Conservation (phyloP, 345 rosid genomes). For the Citrus hindsii region DNA sequence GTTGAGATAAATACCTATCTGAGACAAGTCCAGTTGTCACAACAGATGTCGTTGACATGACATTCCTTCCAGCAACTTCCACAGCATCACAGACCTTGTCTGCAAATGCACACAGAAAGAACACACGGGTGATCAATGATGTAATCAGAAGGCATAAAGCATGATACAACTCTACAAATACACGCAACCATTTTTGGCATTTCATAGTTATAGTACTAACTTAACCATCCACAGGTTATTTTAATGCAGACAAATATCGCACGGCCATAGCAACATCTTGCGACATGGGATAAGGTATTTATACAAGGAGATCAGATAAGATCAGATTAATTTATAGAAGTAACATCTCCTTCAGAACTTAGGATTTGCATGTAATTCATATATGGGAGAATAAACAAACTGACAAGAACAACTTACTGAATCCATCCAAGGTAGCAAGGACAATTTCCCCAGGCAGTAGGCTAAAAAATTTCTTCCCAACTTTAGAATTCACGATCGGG, state of each 20-base stretch:
- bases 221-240: too few relatives aligned
- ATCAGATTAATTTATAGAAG: not conserved
- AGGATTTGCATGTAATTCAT: not conserved
- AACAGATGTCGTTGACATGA: conserved; percentile 78
- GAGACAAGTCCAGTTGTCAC: conserved; percentile 87
- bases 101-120: conserved; percentile 17
- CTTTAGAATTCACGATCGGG: conserved; percentile 77
- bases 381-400: not conserved
- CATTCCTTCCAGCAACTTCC: conserved; percentile 90
- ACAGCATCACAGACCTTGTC: conserved; percentile 87
- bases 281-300: too few relatives aligned
- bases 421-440: conserved; percentile 95
- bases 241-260: too few relatives aligned
- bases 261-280: too few relatives aligned
- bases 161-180: not conserved
- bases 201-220: too few relatives aligned
- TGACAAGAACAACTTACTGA: conserved; percentile 52
- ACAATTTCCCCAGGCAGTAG: conserved; percentile 85
- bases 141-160: not conserved
- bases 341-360: not conserved
- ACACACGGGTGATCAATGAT: not conserved
- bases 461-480: conserved; percentile 76
- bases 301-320: too few relatives aligned
- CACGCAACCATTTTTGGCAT: too few relatives aligned
- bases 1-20: conserved; percentile 42